A percentile compares a stretch with the other conserved stretches of the same genome.
Conservation (phyloP, 106 monocot genomes). For the Amphibolis antarctica region DNA sequence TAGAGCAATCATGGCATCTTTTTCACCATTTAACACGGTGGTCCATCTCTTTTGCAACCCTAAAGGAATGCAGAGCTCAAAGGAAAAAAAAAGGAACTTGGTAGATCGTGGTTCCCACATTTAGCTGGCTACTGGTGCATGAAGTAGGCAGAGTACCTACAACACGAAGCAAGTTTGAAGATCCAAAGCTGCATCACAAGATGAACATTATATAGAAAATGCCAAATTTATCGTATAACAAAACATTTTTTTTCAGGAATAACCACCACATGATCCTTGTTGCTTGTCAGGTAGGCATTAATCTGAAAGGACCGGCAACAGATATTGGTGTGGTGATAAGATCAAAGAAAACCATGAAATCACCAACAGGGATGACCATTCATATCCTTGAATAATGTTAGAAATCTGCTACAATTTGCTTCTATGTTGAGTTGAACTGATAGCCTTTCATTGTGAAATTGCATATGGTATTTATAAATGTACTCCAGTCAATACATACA, state of each 20-base stretch:
- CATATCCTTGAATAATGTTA: background rate
- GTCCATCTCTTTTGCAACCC: too few relatives aligned
- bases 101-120: background rate
- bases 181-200: background rate
- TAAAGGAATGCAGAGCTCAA: too few relatives aligned
- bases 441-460: background rate
- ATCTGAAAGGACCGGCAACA: background rate
- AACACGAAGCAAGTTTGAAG: too few relatives aligned
- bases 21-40: background rate
- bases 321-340: too few relatives aligned
- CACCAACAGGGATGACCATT: background rate
- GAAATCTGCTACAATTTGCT: background rate
- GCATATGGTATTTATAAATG: background rate
- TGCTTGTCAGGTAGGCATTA: background rate
- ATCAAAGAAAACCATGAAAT: background rate
- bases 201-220: background rate
- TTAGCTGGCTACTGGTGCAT: background rate
- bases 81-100: too few relatives aligned
- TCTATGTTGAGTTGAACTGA: background rate
- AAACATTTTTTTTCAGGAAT: background rate
- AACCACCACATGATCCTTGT: background rate
- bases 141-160: background rate
- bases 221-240: background rate
- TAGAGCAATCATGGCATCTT: background rate
- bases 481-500: too few relatives aligned